Evolutionary conservation across 805 yeast species (phyloP).

Genomic region (Cyberlindnera xylosilytica): DNA sequence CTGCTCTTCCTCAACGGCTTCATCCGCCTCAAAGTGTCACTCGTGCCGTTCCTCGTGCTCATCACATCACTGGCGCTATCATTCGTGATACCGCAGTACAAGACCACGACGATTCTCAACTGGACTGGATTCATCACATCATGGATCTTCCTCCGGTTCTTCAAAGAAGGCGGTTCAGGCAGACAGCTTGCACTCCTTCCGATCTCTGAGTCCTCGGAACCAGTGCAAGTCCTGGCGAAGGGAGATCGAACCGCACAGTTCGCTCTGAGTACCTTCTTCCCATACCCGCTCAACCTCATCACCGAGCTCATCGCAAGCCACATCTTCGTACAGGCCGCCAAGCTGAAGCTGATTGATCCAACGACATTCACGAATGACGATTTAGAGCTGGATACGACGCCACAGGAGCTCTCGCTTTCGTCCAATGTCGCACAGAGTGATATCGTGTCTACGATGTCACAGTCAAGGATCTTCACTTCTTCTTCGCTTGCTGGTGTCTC

Average conservation of each 20-base stretch:
- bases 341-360: conserved; percentile 26
- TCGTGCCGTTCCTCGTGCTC: conserved; percentile 29
- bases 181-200: conserved; percentile 43
- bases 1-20: conserved; percentile 45
- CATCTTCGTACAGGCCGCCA: conserved; percentile 26
- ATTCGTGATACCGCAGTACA: conserved; percentile 11
- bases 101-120: conserved; percentile 7
- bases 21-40: conserved; percentile 32
- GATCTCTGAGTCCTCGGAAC: conserved; percentile 30
- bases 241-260: conserved; percentile 25
- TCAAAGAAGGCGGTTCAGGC: conserved; percentile 40
- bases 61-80: conserved; percentile 21
- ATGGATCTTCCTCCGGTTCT: conserved; percentile 40
- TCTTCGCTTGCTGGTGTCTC: conserved; percentile 40
- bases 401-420: conserved; percentile 19
- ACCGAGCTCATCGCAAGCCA: conserved; percentile 23
- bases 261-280: conserved; percentile 40
- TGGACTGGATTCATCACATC: conserved; percentile 34
- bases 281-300: conserved; percentile 34
- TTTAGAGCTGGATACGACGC: conserved; percentile 19
- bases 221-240: conserved; percentile 21
- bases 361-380: conserved; percentile 23
- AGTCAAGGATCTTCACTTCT: conserved; percentile 36
- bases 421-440: conserved; percentile 19
- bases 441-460: conserved; percentile 31